Percentiles rank a stretch among this genome's conserved stretches.
Conservation (phyloP, 805 yeast genomes). For the Debaryomyces castellii region DNA sequence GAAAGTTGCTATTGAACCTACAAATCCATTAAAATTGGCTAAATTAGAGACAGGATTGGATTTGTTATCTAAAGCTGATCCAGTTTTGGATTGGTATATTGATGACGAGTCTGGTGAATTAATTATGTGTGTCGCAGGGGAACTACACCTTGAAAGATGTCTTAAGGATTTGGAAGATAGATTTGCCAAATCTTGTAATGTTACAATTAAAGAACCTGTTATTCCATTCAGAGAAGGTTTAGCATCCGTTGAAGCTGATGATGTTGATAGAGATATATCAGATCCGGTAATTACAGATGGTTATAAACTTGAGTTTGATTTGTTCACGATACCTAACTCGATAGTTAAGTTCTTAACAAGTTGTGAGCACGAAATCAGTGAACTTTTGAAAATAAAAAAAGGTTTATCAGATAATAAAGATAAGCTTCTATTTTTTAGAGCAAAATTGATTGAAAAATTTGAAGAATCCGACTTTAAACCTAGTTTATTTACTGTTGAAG, state of each 20-base stretch:
- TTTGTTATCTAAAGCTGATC: conserved; percentile 83
- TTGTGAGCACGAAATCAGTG: conserved; percentile 44
- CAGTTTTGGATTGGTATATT: conserved; percentile 84
- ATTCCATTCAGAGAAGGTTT: conserved; percentile 93
- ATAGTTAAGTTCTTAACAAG: conserved; percentile 50
- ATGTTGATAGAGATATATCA: conserved; percentile 14
- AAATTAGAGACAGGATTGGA: conserved; percentile 76
- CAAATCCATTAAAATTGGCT: conserved; percentile 76
- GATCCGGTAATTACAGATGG: conserved; percentile 36
- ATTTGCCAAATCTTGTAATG: conserved; percentile 83
- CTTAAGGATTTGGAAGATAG: conserved; percentile 85
- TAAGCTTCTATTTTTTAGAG: not conserved
- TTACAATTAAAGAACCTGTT: conserved; percentile 84
- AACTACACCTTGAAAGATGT: conserved; percentile 92
- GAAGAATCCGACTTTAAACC: conserved; percentile 16
- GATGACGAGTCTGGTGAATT: conserved; percentile 89
- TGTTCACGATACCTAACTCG: conserved; percentile 55
- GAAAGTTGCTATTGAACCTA: conserved; percentile 94
- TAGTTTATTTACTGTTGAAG: conserved; percentile 14
- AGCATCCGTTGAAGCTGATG: conserved; percentile 29
- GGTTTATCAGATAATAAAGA: not conserved
- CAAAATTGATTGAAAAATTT: conserved; percentile 5
- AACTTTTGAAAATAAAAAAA: conserved; percentile 12
- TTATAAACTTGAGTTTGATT: conserved; percentile 50
- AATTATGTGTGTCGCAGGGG: conserved; percentile 94